These are phyloP conservation scores for Epichloe coenophiala DNA, from an alignment of 2,329 filamentous ascomycete genomes.

Conservation along the genomic window DNA sequence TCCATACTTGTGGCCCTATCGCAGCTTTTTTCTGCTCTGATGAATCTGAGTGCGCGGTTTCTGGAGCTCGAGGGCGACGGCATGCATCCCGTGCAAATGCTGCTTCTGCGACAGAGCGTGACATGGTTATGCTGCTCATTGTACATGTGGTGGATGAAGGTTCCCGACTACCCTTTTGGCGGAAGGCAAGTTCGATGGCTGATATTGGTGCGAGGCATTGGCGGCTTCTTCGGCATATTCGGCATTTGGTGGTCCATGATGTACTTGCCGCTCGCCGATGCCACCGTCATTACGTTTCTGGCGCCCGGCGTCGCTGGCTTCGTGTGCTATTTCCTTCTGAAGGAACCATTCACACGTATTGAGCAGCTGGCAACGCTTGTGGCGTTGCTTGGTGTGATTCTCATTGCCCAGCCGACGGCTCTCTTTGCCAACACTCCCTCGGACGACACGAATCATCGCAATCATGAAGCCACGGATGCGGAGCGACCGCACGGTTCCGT, in stretches of 20 bases:
- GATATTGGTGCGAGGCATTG: slow-evolving; percentile 52
- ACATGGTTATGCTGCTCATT: slow-evolving; percentile 51
- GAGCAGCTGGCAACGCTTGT: slow-evolving; percentile 66
- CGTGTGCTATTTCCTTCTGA: slow-evolving; percentile 59
- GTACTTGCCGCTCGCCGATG: slow-evolving; percentile 75
- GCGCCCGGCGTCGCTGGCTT: slow-evolving; percentile 68
- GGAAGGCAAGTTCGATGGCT: slow-evolving; percentile 51
- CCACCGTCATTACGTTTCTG: slow-evolving; percentile 81
- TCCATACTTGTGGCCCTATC: slow-evolving; percentile 59
- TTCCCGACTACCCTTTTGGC: slow-evolving; percentile 60
- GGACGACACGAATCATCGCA: not conserved
- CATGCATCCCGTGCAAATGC: slow-evolving; percentile 73
- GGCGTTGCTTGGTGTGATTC: slow-evolving; percentile 64
- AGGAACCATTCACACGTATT: slow-evolving; percentile 63
- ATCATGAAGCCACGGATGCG: not conserved
- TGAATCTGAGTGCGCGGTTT: slow-evolving; percentile 71
- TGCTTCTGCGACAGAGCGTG: slow-evolving; percentile 67
- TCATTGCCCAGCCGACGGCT: slow-evolving; percentile 63
- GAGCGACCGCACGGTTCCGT: slow-evolving; percentile 5
- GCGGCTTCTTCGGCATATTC: slow-evolving; percentile 67
- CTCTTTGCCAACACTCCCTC: slow-evolving; percentile 28
- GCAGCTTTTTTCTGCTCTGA: slow-evolving; percentile 70
- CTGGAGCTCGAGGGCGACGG: slow-evolving; percentile 58
- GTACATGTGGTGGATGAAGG: slow-evolving; percentile 61
- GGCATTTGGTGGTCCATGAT: slow-evolving; percentile 55